Evolutionary conservation across 2,329 filamentous ascomycete species (phyloP), one percentile per base, ranked within the genome.

Genomic region (Fusarium tricinctum): DNA sequence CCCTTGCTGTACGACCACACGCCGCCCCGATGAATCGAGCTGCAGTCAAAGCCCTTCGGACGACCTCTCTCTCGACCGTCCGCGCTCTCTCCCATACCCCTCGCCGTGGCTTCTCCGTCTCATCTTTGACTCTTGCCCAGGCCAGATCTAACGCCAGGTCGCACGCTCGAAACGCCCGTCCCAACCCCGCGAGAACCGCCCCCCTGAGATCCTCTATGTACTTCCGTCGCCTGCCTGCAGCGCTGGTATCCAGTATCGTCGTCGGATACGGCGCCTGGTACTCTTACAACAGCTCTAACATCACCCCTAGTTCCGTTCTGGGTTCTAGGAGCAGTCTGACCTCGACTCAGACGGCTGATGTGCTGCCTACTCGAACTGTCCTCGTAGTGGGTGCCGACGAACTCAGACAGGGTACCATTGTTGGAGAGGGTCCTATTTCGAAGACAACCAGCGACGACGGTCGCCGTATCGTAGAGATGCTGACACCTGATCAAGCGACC

Each of bases 401-500:
- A 78, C 88, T 99, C 49, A 95, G 94, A 76, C 96, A 95, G 13
- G 92, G 92, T 23, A 92, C 92, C 10, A 90, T 97, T 66, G 89
- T 93, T 19, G 93, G 92, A 61, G 92, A 97, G 74, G 92, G 90
- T 8, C 94, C 95, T 20, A 88, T 99, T 63, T 92, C 92, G 45
- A 99, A 99, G 82, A 88, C 92, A 73, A 93, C 91, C 5, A 92
- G 94, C 80, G 91, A 93, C 77, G 91, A 91, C 78, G 93, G 94
- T 30, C 88, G 91, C 69, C 93, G 92, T 76, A 91, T 97, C 33
- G 84, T 99, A 62, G 95, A 97, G 83, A 99, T 99, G 95, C 84
- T 99, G 80, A 97, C 92, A 13, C 92, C 95, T 1, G 95, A 97
- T 61, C 94, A 99, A 84, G 94, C 93, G 23, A 97, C 94, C 15